Conservation (phyloP, 78 protist species). For the Chrysochromulina parva region DNA sequence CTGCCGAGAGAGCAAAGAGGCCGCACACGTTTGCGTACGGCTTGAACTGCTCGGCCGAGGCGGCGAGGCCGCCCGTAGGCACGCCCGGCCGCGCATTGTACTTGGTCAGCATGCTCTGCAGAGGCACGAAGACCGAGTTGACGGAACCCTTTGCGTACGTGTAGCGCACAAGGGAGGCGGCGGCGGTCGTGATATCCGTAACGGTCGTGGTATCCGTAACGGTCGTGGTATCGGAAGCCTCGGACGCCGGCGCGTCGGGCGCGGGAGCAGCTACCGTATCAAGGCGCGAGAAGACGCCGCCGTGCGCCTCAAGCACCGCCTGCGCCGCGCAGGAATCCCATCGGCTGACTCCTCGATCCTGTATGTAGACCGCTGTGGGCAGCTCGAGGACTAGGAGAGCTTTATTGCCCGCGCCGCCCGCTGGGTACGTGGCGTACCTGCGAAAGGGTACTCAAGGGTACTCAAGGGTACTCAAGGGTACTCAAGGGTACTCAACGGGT, state of each 20-base stretch:
- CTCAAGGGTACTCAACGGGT: too few species aligned
- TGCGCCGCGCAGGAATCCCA: conserved; percentile 65
- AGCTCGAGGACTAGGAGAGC: conserved; percentile 47
- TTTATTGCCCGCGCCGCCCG: conserved; percentile 60
- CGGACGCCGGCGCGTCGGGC: not conserved
- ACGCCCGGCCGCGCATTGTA: not conserved
- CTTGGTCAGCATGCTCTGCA: not conserved
- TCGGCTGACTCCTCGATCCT: conserved; percentile 39
- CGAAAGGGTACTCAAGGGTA: too few species aligned
- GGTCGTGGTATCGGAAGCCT: not conserved
- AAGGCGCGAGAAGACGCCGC: not conserved
- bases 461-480: too few species aligned
- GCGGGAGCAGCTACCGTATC: not conserved
- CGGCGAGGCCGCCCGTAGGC: not conserved
- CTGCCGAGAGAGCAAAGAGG: not conserved
- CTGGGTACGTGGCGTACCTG: too few species aligned
- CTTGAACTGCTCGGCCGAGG: not conserved
- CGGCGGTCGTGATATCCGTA: not conserved
- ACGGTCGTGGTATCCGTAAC: too few species aligned
- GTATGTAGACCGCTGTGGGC: conserved; percentile 6
- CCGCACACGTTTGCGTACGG: conserved; percentile 15
- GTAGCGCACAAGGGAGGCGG: not conserved
- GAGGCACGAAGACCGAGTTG: not conserved
- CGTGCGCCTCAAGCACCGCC: conserved; percentile 49
- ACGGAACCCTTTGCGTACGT: too few species aligned